Evolutionary conservation across 768 basidiomycete species (phyloP).

Genomic region (Boletus sp.): DNA sequence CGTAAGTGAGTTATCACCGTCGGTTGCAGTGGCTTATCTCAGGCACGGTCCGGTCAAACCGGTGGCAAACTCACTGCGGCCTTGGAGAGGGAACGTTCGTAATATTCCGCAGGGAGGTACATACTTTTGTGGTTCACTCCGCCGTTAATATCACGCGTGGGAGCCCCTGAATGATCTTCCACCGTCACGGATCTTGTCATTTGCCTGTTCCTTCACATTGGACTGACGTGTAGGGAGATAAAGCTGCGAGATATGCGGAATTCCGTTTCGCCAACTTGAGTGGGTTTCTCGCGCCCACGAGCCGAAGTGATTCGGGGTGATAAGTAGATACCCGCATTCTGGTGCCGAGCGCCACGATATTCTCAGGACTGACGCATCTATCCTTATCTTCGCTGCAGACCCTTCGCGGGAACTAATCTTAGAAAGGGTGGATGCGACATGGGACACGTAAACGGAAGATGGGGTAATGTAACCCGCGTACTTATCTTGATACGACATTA

Average conservation of each 20-base stretch:
- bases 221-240: neutral
- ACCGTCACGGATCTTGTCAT: neutral
- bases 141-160: neutral
- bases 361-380: neutral
- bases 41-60: neutral
- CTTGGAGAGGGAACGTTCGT: slow-evolving; percentile 52
- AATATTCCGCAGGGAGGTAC: slow-evolving; percentile 47
- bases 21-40: neutral
- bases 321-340: neutral
- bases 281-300: neutral
- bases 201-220: neutral
- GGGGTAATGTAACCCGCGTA: neutral
- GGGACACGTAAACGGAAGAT: slow-evolving; percentile 9
- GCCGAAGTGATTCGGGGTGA: neutral
- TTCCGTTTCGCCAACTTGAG: neutral
- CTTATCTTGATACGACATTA: neutral
- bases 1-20: neutral
- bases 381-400: neutral
- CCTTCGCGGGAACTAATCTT: neutral
- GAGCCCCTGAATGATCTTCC: neutral
- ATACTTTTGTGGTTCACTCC: neutral
- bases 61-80: slow-evolving; percentile 44
- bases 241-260: neutral
- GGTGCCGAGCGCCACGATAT: neutral
- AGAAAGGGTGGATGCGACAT: neutral